Base-by-base conservation (phyloP, 108 stramenopile species). In the Nitzschia putrida region DNA sequence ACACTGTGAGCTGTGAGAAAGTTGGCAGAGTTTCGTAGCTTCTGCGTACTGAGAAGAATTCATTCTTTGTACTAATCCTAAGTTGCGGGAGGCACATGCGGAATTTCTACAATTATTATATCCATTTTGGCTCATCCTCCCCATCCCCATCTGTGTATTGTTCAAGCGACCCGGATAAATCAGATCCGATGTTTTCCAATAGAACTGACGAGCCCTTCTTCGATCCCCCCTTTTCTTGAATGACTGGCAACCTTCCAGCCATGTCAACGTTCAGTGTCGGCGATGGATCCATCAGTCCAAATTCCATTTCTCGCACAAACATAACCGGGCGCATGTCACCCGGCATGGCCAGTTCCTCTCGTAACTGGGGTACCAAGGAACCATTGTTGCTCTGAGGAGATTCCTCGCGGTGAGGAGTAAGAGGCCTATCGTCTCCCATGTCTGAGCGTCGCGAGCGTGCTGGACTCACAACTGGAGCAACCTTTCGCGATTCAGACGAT, bases 91-190 rank as follows among this genome's bases (percentile, higher is more conserved):
- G n/a, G n/a, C n/a, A n/a, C n/a, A 4, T 34, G 29, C 3, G 29
- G 29, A 34, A 34, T 49, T 49, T 49, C n/a, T 18, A 49, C 18
- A 16, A 49, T 49, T 44, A 44, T 13, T 49, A 49, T 49, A 49
- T 49, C 47, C 47, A 49, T 49, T 5, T 16, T 2, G 18, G n/a
- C 18, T 49, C 47, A 16, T 49, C 47, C 4, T 49, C 47, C 18
- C 47, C 47, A 16, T 49, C 47, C 47, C 47, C 47, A 49, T 49
- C 47, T 49, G 47, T 49, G 47, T 49, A 49, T 49, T 49, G 47
- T 49, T 49, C 47, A 2, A 49, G 18, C 14, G 47, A 49, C n/a
- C 47, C 18, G 3, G 47, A 49, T 49, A 49, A 18, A 49, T 49
- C 47, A 49, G 47, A 49, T 2, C 47, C 47, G 6, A 49, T 49